These are phyloP conservation scores for Magnusiomyces ingens DNA, from an alignment of 1,139 yeast genomes.

Conservation along the genomic window DNA sequence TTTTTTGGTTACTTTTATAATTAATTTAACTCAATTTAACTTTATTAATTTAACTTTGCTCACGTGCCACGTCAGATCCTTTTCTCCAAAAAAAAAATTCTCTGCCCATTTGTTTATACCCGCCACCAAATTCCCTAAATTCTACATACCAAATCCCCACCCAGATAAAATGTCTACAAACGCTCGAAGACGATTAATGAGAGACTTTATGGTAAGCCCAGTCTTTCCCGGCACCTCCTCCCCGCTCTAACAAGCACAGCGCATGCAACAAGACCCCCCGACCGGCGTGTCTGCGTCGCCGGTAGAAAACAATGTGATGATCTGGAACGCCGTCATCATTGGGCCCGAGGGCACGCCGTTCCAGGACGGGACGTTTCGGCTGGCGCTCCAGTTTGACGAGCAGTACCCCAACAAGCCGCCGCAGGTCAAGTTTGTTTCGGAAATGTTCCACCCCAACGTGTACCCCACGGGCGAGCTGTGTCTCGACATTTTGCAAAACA, in stretches of 20 bases:
- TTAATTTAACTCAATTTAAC: too few relatives aligned
- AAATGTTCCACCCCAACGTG: conserved; percentile 97
- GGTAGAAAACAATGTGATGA: conserved; percentile 92
- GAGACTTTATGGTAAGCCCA: conserved; percentile 77
- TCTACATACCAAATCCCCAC: not conserved
- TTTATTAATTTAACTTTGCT: too few relatives aligned
- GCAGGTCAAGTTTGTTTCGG: conserved; percentile 77
- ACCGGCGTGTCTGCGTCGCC: conserved; percentile 98
- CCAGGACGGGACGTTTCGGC: conserved; percentile 94
- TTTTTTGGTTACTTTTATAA: not conserved
- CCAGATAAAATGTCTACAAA: conserved; percentile 74
- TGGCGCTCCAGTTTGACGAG: conserved; percentile 85
- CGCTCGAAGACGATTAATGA: conserved; percentile 96
- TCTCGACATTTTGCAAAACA: conserved; percentile 87
- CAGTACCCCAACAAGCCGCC: conserved; percentile 98
- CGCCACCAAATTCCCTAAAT: too few relatives aligned
- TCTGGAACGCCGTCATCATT: conserved; percentile 94
- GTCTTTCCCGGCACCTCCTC: not conserved
- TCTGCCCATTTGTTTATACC: too few relatives aligned
- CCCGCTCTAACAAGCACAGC: conserved; percentile 41
- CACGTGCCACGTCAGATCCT: too few relatives aligned
- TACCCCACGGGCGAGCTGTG: conserved; percentile 94
- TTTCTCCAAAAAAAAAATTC: too few relatives aligned
- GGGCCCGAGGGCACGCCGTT: conserved; percentile 98
- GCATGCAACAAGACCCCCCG: conserved; percentile 98